Base-by-base conservation (phyloP, 2,329 filamentous ascomycete species). In the Pseudogymnoascus sp. region DNA sequence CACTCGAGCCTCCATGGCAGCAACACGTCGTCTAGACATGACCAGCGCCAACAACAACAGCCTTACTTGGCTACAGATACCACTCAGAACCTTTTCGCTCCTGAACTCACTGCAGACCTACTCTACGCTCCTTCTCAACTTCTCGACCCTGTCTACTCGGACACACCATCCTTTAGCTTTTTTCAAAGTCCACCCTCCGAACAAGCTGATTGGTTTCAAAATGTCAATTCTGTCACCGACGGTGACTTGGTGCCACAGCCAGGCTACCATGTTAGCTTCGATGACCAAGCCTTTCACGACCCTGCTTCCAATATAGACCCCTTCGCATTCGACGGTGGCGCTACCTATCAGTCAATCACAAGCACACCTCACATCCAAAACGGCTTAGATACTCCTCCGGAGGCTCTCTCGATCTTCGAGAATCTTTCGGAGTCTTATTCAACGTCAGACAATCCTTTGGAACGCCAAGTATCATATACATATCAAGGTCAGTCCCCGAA, bases 1-100 rank as follows among this genome's bases (percentile, higher is more conserved):
- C 27, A 21, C 58, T 38, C 62, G 64, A 66, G 41, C 66, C 66
- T 55, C 66, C 66, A 59, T 67, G 64, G 63, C 31, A 58, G 48
- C 60, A 44, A 63, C 38, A 38, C 41, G 51, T 62, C 21, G 61
- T 55, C 36, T 61, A 39, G 59, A 15, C 17, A 42, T 12, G 35
- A 61, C 10, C 42, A 58, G 58, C 27, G 38, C 55, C 41, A 29
- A 33, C 58, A 51, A 44, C 48, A 44, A 41, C 27, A 29, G 29
- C 42, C 25, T 38, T 35, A 21, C 48, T 36, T 62, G 51, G 48
- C 44, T 55, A 55, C 44, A 65, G 44, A 42, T 44, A 42, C 41
- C 44, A 48, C 8, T 62, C 64, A 41, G 21, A 36, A 51, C 51
- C 39, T 36, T 13, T 12, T 60, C 42, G 12, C 31, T 51, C 5